Evolutionary conservation across 257 asterid species (phyloP), one percentile per base, ranked within the genome.

Genomic region (Echium plantagineum): DNA sequence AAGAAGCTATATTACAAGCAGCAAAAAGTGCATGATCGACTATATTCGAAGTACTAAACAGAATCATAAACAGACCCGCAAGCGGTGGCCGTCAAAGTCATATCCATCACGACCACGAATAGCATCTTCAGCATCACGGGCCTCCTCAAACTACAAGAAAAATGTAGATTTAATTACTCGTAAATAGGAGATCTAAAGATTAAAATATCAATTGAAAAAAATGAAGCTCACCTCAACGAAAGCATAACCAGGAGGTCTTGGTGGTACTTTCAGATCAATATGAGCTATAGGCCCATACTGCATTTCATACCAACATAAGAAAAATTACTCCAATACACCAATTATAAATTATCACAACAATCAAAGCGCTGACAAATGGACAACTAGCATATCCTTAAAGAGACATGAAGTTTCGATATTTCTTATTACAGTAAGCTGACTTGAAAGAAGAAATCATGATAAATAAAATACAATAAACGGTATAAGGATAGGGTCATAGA

Each of bases 221-320:
- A 35, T 31, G 46, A 54, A 52, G 32, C 79, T 68, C 70, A 84
- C 99, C 93, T 93, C 99, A 7, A 93, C 96, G 59, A 93, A 93
- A 59, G 99, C 97, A 89, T 93, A 93, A 58, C 97, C 97, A n/a
- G 99, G 99, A 57, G 99, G 97, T 63, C 97, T 83, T 24, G 96
- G 96, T 4, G 97, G 99, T 54, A 89, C 72, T 85, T 93, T 93
- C 84, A 93, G 53, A 68, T 93, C 99, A 75, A 93, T 72, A 63
- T 93, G 97, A 64, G 83, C 97, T 63, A 93, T 73, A 21, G 85
- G 80, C 26, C 99, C 99, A 75, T 86, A 89, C 99, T 93, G 91
- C 76, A 77, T 15, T 7, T 68, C 61, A 68, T 63, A 64, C 42
- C 49, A 53, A 58, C 57, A 52, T 48, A 22, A 65, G 52, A 6